Evolutionary conservation across 345 rosid genomes (phyloP), one percentile per base, ranked within the genome.

Genomic region (Raphanus sativus): DNA sequence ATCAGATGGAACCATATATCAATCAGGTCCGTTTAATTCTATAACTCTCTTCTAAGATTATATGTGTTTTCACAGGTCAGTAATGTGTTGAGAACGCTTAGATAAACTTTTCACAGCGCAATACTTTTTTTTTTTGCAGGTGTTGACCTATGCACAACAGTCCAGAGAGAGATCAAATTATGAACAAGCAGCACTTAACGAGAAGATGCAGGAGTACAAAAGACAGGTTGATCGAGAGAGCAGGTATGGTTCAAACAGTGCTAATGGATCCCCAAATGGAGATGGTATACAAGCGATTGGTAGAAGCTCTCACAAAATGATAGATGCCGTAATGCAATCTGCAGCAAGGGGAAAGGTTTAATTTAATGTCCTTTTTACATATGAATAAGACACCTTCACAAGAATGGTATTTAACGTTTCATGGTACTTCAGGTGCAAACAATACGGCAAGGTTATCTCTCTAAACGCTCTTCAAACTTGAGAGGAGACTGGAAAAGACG

Each of bases 401-500:
- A 60, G 60, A 17, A 5, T 15, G 29, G 13, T 62, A 28, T 52
- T 52, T 67, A 60, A 29, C 64, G 36, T 13, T 66, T 63, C 5
- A 26, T 64, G 33, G 36, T 79, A 33, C 78, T 78, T 30, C 88
- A 93, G 97, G 99, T 96, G 73, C 97, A 96, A 86, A 96, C 98
- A 13, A 96, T 96, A 65, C 88, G 99, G 66, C 99, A 93, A 83
- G 98, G 99, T 21, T 96, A 96, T 86, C 91, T 96, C 71, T 96
- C 98, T 79, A 96, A 96, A 81, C 91, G 98, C 15, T 96, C 98
- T 61, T 91, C 97, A 67, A 96, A 85, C 75, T 81, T 96, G 84
- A 91, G 98, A 86, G 99, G 97, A 81, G 98, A 96, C 86, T 96
- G 99, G 99, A 96, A 96, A 85, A 86, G 99, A 77, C 88, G 98